Conservation (phyloP, 202 grass and related monocot genomes). For the Sporobolus alterniflorus region DNA sequence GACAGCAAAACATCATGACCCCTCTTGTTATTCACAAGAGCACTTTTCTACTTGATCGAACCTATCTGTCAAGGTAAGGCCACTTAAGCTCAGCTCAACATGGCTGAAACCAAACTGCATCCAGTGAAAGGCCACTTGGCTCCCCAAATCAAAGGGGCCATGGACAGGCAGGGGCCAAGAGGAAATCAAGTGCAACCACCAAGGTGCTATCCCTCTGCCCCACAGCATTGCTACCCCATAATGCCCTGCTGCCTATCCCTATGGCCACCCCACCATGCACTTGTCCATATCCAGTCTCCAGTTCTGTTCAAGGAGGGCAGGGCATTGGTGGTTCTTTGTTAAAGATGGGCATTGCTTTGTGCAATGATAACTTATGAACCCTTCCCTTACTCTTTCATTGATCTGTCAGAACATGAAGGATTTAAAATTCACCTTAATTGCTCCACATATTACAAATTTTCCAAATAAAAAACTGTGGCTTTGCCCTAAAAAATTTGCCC, state of each 20-base stretch:
- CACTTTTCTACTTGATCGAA: neutral
- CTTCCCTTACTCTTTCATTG: neutral
- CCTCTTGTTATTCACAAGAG: neutral
- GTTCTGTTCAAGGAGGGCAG: neutral
- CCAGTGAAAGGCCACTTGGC: neutral
- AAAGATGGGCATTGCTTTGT: neutral
- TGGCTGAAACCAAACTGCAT: neutral
- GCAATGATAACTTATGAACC: neutral
- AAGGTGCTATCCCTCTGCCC: neutral
- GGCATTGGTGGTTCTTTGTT: neutral
- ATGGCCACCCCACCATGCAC: neutral
- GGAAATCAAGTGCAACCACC: neutral
- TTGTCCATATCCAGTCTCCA: neutral
- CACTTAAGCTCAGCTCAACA: neutral
- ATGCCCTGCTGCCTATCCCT: too few species aligned
- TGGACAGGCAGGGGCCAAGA: neutral
- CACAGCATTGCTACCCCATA: neutral
- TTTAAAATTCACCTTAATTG: neutral
- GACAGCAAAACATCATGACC: neutral
- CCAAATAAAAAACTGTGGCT: neutral
- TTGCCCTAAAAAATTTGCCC: too few species aligned
- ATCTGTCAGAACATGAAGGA: neutral
- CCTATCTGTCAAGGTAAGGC: neutral
- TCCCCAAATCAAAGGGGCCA: neutral
- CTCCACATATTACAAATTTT: neutral